Evolutionary conservation across 257 asterid species (phyloP), one percentile per base, ranked within the genome.

Genomic region (Mitragyna speciosa): DNA sequence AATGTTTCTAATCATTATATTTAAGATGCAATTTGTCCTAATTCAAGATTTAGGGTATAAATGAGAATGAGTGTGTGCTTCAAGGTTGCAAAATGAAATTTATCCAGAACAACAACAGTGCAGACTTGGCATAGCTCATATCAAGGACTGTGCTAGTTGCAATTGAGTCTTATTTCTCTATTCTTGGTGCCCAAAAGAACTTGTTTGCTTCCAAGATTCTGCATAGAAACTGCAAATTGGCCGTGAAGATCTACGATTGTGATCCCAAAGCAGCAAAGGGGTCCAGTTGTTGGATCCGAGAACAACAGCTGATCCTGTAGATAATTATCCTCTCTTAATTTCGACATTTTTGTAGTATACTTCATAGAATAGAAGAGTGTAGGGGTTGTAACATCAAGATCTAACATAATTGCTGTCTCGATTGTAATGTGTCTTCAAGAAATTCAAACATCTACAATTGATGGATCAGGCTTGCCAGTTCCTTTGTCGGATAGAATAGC

Each of bases 301-400:
- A 17, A 8, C 7, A 69, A 31, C 30, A 69, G 47, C 52, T 69
- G 73, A 69, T 69, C 73, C 30, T n/a, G 73, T 69, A 12, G 30
- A 41, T 24, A 69, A 41, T 26, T 39, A 69, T 12, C 73, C 73
- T 9, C 20, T 69, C 30, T 41, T 69, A 15, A 22, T 36, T 22
- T 69, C 31, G 5, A 69, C 3, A 22, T 69, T 69, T 41, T 69
- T 20, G 73, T 69, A 69, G 47, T 69, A 69, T 20, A 69, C 73
- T 41, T 69, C 73, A n/a, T n/a, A n/a, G n/a, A n/a, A 22, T 69
- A 51, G 11, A 69, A 69, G 20, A 31, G 39, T 41, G 17, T 69
- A 20, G 73, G 73, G 22, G 73, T 69, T 8, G 73, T 69, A 2
- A 31, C 73, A 39, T 69, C 73, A 20, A 69, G 73, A n/a, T 69